These are phyloP conservation scores for Rachicladosporium sp. DNA, from an alignment of 2,329 filamentous ascomycete genomes.

Conservation along the genomic window DNA sequence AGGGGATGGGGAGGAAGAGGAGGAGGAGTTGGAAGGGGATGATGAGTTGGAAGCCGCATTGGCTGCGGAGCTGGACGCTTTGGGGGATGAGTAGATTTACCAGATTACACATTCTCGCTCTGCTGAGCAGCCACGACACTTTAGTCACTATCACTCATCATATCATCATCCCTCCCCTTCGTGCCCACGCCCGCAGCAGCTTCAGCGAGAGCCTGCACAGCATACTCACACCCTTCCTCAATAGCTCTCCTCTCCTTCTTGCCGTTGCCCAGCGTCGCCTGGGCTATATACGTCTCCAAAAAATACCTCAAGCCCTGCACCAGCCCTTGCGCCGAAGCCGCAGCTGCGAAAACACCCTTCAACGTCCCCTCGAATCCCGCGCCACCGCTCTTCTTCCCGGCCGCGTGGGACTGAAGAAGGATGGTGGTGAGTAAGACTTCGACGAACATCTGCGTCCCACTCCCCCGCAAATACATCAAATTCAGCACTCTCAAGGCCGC, in stretches of 20 bases:
- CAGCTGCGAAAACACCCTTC: constrained; percentile 53
- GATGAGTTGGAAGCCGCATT: constrained; percentile 47
- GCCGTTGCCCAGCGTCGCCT: constrained; percentile 43
- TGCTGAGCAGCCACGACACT: no score
- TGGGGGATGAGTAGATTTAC: no score
- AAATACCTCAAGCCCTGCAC: constrained; percentile 69
- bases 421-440: constrained; percentile 69
- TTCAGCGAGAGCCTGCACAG: constrained; percentile 5
- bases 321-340: constrained; percentile 53
- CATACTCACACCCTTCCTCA: constrained; percentile 27
- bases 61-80: constrained; percentile 29
- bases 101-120: no score
- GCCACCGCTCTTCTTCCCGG: constrained; percentile 21
- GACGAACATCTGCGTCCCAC: constrained; percentile 62
- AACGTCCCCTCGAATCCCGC: constrained; percentile 43
- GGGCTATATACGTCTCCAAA: constrained; percentile 59
- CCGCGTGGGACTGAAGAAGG: constrained; percentile 41
- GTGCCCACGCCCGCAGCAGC: constrained; percentile 1
- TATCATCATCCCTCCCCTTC: no score
- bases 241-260: constrained; percentile 41
- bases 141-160: no score
- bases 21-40: constrained; percentile 21
- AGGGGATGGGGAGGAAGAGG: constrained; percentile 15
- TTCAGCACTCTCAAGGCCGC: constrained; percentile 56
- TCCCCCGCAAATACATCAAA: constrained; percentile 58